Evolutionary conservation across 371 early-diverging fungal genomes (phyloP).

Genomic region (Apophysomyces ossiformis): DNA sequence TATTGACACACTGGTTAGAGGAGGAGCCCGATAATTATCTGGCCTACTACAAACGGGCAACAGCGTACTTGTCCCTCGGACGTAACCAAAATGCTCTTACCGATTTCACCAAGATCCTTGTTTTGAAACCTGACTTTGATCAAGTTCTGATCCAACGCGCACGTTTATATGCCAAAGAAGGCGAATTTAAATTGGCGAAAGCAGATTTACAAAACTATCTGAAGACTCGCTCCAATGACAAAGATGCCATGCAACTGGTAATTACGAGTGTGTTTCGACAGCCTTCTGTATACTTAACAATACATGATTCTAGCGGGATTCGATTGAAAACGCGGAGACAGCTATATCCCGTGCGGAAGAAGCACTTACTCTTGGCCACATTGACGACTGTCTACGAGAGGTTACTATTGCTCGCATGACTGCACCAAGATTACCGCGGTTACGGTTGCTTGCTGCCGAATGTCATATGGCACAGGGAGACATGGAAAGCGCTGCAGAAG

Average conservation of each 20-base stretch:
- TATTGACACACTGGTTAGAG: conserved; percentile 30
- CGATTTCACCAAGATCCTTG: conserved; percentile 79
- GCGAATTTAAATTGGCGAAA: conserved; percentile 67
- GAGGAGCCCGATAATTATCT: conserved; percentile 81
- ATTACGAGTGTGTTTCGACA: background rate
- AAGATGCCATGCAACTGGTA: conserved; percentile 45
- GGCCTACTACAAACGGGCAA: conserved; percentile 85
- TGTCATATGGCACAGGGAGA: conserved; percentile 76
- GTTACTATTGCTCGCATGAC: conserved; percentile 60
- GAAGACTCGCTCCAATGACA: conserved; percentile 39
- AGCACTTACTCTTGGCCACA: conserved; percentile 46
- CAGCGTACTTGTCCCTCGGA: conserved; percentile 81
- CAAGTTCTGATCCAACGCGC: conserved; percentile 85
- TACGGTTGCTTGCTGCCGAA: conserved; percentile 73
- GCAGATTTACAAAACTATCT: conserved; percentile 53
- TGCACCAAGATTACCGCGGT: conserved; percentile 61
- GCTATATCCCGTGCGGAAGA: conserved; percentile 44
- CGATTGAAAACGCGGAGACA: conserved; percentile 49
- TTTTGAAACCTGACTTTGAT: conserved; percentile 81
- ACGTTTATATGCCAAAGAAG: conserved; percentile 72
- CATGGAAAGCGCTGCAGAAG: conserved; percentile 82
- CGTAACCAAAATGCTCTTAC: conserved; percentile 71
- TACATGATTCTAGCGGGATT: conserved; percentile 37
- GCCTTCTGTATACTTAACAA: background rate
- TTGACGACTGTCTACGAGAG: conserved; percentile 66